Evolutionary conservation across 2,329 filamentous ascomycete species (phyloP), one percentile per base, ranked within the genome.

Genomic region (Ilyonectria mors-panacis): DNA sequence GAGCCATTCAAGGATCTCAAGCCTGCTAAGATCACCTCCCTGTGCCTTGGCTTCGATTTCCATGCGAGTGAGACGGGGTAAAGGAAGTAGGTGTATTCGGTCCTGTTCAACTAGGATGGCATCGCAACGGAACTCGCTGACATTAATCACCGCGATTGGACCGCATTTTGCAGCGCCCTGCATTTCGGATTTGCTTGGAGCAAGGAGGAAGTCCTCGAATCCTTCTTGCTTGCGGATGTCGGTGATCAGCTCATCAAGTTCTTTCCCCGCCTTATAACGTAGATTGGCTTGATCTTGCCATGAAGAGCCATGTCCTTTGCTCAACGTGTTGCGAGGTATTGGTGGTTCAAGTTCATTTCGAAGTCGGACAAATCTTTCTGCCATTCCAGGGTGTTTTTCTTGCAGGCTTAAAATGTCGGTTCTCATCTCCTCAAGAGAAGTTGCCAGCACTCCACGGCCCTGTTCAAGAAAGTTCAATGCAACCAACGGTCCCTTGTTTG

Each of bases 131-230:
- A 73, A 63, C 1, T 8, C 0, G 57, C 76, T 79, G 1, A 76
- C 62, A 60, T 80, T 81, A 21, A 81, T 56, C 8, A 79, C 56
- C 8, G 78, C 69, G 42, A 82, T 75, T 2, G 77, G 75, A 1
- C 74, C 77, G 8, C 54, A 13, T 3, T 13, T 28, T 39, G 78
- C 77, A 26, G 74, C 74, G 2, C 26, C 57, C 15, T 71, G 44
- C 28, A 79, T 68, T 9, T 74, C 53, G 1, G 13, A 62, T 58
- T 68, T 64, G 3, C 54, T 61, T 6, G 73, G 70, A 3, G 73
- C 42, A 0, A 61, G 51, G 1, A 79, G 67, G 45, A 81, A 80
- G 1, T 61, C 19, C 4, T 73, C 62, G 51, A 80, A 80, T 1
- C 70, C 73, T 0, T 30, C 28, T 10, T 50, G 21, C 19, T 17